phyloP scores from a whole-genome alignment of 345 rosid genomes.

The Cardamine chenopodiifolia region DNA sequence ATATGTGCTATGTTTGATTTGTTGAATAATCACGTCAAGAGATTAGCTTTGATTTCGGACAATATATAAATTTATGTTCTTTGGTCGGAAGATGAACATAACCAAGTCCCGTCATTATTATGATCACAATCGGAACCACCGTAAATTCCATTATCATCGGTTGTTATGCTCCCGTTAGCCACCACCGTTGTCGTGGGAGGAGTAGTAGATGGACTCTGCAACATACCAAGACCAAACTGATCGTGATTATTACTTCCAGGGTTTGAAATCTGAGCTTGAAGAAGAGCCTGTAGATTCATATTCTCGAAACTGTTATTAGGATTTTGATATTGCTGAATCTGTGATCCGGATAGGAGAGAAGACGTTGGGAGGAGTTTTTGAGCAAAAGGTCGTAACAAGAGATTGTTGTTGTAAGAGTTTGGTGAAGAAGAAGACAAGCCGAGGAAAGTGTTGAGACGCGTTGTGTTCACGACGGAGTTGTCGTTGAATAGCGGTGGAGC shows the following conservation, averaged over 20 bases:
- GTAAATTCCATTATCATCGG: conserved; percentile 44
- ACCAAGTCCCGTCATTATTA: conserved; percentile 71
- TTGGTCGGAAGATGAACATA: conserved; percentile 68
- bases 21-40: conserved; percentile 25
- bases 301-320: conserved; percentile 44
- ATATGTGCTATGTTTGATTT: conserved; percentile 20
- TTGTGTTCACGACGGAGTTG: conserved; percentile 59
- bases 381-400: conserved; percentile 58
- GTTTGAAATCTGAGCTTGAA: conserved; percentile 53
- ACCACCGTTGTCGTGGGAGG: conserved; percentile 27
- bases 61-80: conserved; percentile 20
- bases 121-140: conserved; percentile 47
- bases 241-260: conserved; percentile 43
- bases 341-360: conserved; percentile 36
- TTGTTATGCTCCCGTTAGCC: conserved; percentile 34
- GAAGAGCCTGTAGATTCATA: conserved; percentile 66
- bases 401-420: conserved; percentile 51
- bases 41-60: conserved; percentile 9
- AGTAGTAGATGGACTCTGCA: conserved; percentile 57
- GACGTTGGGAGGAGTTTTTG: conserved; percentile 51
- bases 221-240: conserved; percentile 46
- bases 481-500: conserved; percentile 69
- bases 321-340: conserved; percentile 39
- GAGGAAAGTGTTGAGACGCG: conserved; percentile 67
- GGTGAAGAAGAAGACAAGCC: conserved; percentile 51